Conservation (phyloP, 108 stramenopile species). For the Chaetoceros tenuissimus region DNA sequence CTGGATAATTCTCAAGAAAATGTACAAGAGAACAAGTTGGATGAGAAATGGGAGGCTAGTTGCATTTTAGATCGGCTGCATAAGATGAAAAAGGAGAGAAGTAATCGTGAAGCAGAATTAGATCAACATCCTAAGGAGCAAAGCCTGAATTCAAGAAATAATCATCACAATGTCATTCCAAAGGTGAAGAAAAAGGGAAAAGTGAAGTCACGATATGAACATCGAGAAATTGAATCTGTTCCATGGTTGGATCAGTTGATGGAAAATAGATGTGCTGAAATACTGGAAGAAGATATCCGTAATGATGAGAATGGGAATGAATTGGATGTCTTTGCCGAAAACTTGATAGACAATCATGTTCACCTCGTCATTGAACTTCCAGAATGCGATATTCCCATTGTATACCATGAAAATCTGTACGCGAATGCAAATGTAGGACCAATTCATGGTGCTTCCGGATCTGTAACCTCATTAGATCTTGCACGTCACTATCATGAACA, state of each 20-base stretch:
- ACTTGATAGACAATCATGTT: constrained; percentile 16
- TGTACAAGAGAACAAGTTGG: neutral
- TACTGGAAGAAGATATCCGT: constrained; percentile 15
- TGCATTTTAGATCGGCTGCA: neutral
- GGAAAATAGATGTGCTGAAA: constrained; percentile 20
- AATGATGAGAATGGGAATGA: too few relatives aligned
- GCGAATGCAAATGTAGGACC: too few relatives aligned
- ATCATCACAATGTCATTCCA: too few relatives aligned
- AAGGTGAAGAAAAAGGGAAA: too few relatives aligned
- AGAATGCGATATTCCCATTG: constrained; percentile 56
- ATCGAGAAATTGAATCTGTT: too few relatives aligned
- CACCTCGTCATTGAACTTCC: constrained; percentile 68
- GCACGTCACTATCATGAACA: constrained; percentile 40
- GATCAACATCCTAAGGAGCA: too few relatives aligned
- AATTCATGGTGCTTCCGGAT: constrained; percentile 54
- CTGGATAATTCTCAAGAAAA: neutral
- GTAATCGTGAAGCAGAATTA: too few relatives aligned
- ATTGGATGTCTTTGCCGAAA: too few relatives aligned
- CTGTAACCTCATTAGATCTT: constrained; percentile 62
- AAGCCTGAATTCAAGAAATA: too few relatives aligned
- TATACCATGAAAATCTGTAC: constrained; percentile 78
- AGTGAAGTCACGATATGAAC: too few relatives aligned
- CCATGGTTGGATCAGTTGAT: constrained; percentile 35
- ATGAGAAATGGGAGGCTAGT: neutral
- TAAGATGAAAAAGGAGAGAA: neutral